Percentiles rank a stretch among this genome's conserved stretches.
phyloP scores from a whole-genome alignment of 352 stramenopile genomes.

The Thraustochytrium striatum region DNA sequence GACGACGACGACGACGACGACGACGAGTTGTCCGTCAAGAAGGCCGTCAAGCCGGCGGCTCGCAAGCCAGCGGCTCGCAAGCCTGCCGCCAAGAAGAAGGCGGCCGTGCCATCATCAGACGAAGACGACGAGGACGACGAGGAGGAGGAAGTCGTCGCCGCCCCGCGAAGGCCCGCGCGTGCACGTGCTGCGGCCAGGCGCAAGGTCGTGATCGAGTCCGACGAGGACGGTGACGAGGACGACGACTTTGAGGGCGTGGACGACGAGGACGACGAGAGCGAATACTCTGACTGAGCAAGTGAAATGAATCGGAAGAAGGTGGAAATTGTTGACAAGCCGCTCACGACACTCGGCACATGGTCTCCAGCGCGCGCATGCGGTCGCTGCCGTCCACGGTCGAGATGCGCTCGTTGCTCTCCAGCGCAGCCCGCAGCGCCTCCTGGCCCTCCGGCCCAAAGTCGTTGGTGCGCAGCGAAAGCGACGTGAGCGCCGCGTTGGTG shows the following conservation, averaged over 20 bases:
- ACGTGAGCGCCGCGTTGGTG: not conserved
- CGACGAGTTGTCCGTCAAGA: not conserved
- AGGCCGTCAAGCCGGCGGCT: not conserved
- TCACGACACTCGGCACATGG: too few relatives aligned
- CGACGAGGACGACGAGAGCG: not conserved
- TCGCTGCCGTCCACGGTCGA: slow-evolving; percentile 7
- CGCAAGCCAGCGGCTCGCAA: not conserved
- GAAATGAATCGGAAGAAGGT: not conserved
- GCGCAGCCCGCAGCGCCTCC: not conserved
- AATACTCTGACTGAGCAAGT: not conserved
- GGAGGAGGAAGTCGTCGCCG: not conserved
- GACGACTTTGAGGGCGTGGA: not conserved
- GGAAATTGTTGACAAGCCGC: not conserved
- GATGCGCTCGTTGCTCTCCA: slow-evolving; percentile 9
- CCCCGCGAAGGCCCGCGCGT: not conserved
- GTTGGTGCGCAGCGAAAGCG: slow-evolving; percentile 23
- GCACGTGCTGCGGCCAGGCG: not conserved
- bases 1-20: not conserved
- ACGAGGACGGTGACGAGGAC: not conserved
- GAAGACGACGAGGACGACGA: slow-evolving; percentile 18
- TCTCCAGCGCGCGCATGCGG: slow-evolving; percentile 12
- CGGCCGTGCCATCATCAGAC: slow-evolving; percentile 16
- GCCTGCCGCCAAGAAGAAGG: slow-evolving; percentile 22
- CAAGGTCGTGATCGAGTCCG: not conserved
- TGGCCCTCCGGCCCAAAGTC: slow-evolving; percentile 7